A percentile compares a stretch with the other conserved stretches of the same genome.
Evolutionary conservation across 2,329 filamentous ascomycete genomes (phyloP).

Genomic region (Massarina eburnea): DNA sequence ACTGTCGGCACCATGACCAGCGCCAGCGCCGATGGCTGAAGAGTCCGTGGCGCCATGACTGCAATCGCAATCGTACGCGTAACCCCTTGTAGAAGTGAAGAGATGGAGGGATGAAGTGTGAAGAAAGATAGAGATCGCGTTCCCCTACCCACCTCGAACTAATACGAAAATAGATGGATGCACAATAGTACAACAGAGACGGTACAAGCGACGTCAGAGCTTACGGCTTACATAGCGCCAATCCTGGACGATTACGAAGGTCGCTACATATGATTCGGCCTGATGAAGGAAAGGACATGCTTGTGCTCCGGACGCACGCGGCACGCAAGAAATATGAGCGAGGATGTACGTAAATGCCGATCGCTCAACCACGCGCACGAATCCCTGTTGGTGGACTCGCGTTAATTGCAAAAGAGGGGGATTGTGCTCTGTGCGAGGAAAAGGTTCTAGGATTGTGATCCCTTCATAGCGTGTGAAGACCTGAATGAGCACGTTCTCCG

Average conservation of each 20-base stretch:
- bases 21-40: constrained; percentile 6
- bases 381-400: neutral
- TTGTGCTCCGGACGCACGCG: too few species aligned
- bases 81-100: neutral
- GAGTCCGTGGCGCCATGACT: constrained; percentile 6
- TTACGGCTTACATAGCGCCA: too few species aligned
- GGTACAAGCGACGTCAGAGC: neutral
- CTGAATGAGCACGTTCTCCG: neutral
- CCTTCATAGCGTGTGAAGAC: neutral
- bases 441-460: neutral
- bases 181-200: neutral
- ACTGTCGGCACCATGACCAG: constrained; percentile 6
- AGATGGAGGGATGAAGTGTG: neutral
- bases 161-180: neutral
- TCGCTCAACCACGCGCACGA: neutral
- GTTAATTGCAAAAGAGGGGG: neutral
- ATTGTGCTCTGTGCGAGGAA: neutral
- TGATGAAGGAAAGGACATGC: too few species aligned
- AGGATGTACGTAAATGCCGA: neutral
- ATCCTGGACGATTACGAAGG: too few species aligned
- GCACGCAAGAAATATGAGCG: too few species aligned
- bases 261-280: too few species aligned
- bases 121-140: neutral
- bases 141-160: neutral
- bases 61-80: neutral